Evolutionary conservation across 2,329 filamentous ascomycete genomes (phyloP), one percentile per base, ranked within the genome.

Genomic region (Diaporthe sp.): DNA sequence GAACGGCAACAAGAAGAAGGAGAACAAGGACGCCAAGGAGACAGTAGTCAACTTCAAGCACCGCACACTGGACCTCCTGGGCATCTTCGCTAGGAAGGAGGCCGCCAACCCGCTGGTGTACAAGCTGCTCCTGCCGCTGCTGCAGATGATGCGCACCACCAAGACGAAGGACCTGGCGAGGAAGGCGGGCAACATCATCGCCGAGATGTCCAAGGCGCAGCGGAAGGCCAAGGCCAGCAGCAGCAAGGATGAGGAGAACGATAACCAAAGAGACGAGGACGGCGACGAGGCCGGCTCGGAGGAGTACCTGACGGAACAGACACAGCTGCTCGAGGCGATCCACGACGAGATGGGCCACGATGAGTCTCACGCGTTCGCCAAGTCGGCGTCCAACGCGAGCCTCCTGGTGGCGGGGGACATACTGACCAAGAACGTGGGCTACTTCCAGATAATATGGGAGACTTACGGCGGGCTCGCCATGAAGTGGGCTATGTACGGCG

Each of bases 41-140:
- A 95, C 92, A 28, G 94, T 98, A 81, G 87, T 98, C 80, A 96
- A 96, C 84, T 98, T 99, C 89, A 99, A 99, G 87, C 94, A 95
- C 83, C 94, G 96, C 57, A 93, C 98, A 8, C 90, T 98, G 6
- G 97, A 98, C 81, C 89, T 98, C 1, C 88, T 98, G 15, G 91
- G 94, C 76, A 94, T 97, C 77, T 98, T 95, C 83, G 88, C 97
- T 78, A 95, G 94, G 83, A 93, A 94, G 79, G 93, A 97, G 84
- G 90, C 93, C 74, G 88, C 89, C 31, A 94, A 92, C 79, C 85
- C 89, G 1, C 86, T 96, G 1, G 90, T 92, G 0, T 90, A 97
- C 58, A 88, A 91, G 51, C 84, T 97, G 12, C 86, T 98, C 8
- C 83, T 96, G 10, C 95, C 96, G 0, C 87, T 98, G 0, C 87